phyloP scores from a whole-genome alignment of 2,329 filamentous ascomycete species.

The Colletotrichum eleusines region DNA sequence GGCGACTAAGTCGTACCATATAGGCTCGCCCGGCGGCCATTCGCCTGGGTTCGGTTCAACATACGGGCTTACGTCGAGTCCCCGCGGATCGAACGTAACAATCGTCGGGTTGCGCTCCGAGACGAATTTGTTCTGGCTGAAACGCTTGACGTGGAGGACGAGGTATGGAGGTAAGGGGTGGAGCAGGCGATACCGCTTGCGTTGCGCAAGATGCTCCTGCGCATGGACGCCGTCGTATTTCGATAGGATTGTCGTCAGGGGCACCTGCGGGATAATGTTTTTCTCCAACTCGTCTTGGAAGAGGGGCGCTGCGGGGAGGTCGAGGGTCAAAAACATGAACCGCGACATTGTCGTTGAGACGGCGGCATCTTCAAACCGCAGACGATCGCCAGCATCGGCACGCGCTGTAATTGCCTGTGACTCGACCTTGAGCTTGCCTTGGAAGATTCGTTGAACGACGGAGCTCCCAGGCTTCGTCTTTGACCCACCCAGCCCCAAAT shows the following conservation, averaged over 20 bases:
- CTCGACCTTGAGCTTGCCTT: conserved; percentile 91
- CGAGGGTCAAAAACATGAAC: conserved; percentile 92
- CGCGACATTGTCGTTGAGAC: conserved; percentile 82
- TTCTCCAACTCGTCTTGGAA: conserved; percentile 95
- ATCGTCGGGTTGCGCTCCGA: conserved; percentile 97
- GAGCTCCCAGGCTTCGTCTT: conserved; percentile 86
- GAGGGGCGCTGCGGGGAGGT: conserved; percentile 89
- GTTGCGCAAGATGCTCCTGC: conserved; percentile 89
- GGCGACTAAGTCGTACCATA: conserved; percentile 94
- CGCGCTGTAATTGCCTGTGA: conserved; percentile 94
- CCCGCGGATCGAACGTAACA: conserved; percentile 89
- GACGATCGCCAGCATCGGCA: conserved; percentile 85
- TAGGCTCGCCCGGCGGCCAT: conserved; percentile 81
- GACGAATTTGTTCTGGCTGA: conserved; percentile 96
- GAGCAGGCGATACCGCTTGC: conserved; percentile 88
- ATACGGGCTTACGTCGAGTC: conserved; percentile 89
- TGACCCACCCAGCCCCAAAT: conserved; percentile 89
- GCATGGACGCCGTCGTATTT: conserved; percentile 93
- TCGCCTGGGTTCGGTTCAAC: conserved; percentile 86
- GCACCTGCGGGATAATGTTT: conserved; percentile 96
- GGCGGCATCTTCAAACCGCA: conserved; percentile 91
- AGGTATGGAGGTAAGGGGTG: conserved; percentile 93
- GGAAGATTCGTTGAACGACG: conserved; percentile 93
- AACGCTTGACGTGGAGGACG: conserved; percentile 96
- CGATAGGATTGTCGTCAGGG: conserved; percentile 82